Conservation (phyloP, 2,329 filamentous ascomycete genomes). For the Penicillium sp. region DNA sequence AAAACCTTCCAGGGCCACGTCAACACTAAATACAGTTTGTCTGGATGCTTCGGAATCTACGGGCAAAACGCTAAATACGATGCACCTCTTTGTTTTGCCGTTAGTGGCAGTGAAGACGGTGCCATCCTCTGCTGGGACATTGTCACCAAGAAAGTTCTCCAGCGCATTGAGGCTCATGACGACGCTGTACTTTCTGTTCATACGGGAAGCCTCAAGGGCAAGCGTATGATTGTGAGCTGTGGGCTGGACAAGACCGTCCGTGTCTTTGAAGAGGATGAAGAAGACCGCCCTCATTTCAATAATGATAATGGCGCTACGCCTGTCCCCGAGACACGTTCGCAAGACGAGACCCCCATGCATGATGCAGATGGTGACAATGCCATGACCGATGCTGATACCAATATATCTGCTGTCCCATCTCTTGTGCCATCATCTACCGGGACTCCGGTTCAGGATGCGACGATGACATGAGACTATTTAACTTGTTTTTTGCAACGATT, state of each 20-base stretch:
- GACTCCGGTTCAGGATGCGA: constrained; percentile 21
- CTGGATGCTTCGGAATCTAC: constrained; percentile 77
- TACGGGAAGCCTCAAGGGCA: constrained; percentile 55
- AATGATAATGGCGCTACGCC: neutral
- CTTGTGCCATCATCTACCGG: constrained; percentile 10
- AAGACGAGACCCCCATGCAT: constrained; percentile 1
- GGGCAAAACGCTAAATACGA: constrained; percentile 36
- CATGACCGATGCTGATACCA: constrained; percentile 23
- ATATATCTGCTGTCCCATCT: constrained; percentile 12
- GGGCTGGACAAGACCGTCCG: constrained; percentile 64
- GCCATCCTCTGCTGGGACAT: constrained; percentile 89
- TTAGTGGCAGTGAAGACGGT: constrained; percentile 85
- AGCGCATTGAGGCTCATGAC: constrained; percentile 61
- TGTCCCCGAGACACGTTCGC: neutral
- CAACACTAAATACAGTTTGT: constrained; percentile 83
- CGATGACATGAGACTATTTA: constrained; percentile 10
- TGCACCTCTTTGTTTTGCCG: constrained; percentile 60
- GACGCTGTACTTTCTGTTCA: constrained; percentile 63
- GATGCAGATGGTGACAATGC: constrained; percentile 18
- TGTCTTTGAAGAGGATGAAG: constrained; percentile 57
- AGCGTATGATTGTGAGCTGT: constrained; percentile 59
- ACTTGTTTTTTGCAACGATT: constrained; percentile 1
- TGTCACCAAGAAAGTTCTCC: constrained; percentile 77
- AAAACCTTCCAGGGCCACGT: constrained; percentile 96
- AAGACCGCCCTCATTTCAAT: neutral